These are phyloP conservation scores for Ophiostoma ips DNA, from an alignment of 2,329 filamentous ascomycete genomes.

Conservation along the genomic window DNA sequence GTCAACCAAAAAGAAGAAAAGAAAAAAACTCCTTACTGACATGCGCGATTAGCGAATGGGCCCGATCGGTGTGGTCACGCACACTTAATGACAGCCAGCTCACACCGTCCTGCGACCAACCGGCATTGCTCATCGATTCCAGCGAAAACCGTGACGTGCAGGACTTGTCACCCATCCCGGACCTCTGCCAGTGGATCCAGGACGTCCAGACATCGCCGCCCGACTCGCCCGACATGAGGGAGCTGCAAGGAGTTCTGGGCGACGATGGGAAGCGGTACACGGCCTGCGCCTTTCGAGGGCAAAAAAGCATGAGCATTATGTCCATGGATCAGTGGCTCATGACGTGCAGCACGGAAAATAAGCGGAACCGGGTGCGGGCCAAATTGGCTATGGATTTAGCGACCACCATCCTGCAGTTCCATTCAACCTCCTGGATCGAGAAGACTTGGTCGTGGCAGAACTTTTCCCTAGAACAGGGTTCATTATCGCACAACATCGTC, in stretches of 20 bases:
- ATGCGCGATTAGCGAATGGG: not conserved
- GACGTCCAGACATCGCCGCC: conserved; percentile 8
- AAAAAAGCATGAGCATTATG: conserved; percentile 9
- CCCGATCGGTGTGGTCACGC: conserved; percentile 7
- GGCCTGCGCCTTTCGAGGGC: not conserved
- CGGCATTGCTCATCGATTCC: conserved; percentile 10
- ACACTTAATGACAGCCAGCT: conserved; percentile 6
- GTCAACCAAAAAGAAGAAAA: too few relatives aligned
- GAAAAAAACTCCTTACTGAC: not conserved
- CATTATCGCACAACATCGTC: conserved; percentile 7
- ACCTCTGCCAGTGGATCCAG: conserved; percentile 13
- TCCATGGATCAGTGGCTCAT: conserved; percentile 13
- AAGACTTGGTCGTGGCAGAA: conserved; percentile 13
- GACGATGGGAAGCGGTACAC: not conserved
- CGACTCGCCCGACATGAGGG: conserved; percentile 5
- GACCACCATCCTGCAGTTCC: conserved; percentile 11
- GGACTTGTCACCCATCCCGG: conserved; percentile 10
- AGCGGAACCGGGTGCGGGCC: conserved; percentile 9
- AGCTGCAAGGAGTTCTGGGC: not conserved
- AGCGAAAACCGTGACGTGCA: conserved; percentile 10
- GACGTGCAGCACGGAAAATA: conserved; percentile 7
- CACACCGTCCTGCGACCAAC: conserved; percentile 1
- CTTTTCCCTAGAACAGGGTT: conserved; percentile 9
- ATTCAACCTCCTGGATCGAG: conserved; percentile 13
- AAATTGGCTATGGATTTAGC: conserved; percentile 11